phyloP scores from a whole-genome alignment of 1,284 basidiomycete genomes.

The Prillingera fragicola region DNA sequence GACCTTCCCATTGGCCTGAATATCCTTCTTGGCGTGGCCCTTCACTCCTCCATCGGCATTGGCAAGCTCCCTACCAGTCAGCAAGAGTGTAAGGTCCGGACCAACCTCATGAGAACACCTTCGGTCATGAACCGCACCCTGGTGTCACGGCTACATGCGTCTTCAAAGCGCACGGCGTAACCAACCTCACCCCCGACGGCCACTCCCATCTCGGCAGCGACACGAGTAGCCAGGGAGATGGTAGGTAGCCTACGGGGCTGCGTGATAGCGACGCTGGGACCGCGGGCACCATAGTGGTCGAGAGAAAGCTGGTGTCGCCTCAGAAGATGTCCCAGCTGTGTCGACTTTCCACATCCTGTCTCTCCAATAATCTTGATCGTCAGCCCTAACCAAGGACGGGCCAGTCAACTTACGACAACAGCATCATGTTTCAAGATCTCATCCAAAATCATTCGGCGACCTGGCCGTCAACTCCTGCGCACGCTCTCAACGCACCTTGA shows the following conservation, averaged over 20 bases:
- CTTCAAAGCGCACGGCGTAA: slow-evolving; percentile 94
- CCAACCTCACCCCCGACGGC: slow-evolving; percentile 71
- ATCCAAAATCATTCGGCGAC: slow-evolving; percentile 66
- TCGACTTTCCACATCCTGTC: slow-evolving; percentile 97
- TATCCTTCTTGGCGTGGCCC: background rate
- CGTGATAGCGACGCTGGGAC: slow-evolving; percentile 74
- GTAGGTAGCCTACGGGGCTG: slow-evolving; percentile 93
- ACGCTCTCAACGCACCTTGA: slow-evolving; percentile 53
- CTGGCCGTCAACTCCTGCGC: slow-evolving; percentile 1
- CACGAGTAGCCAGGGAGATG: slow-evolving; percentile 82
- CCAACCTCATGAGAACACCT: slow-evolving; percentile 89
- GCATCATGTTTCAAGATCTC: slow-evolving; percentile 76
- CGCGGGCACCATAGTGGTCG: slow-evolving; percentile 40
- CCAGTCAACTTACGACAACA: slow-evolving; percentile 55
- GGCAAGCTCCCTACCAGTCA: slow-evolving; percentile 20
- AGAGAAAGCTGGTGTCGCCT: slow-evolving; percentile 50
- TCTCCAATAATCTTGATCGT: slow-evolving; percentile 68
- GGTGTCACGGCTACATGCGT: slow-evolving; percentile 60
- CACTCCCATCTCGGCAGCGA: slow-evolving; percentile 74
- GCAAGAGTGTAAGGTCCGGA: slow-evolving; percentile 52
- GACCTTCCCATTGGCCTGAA: background rate
- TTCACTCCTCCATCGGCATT: slow-evolving; percentile 14
- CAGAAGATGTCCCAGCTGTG: slow-evolving; percentile 87
- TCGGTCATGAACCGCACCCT: slow-evolving; percentile 94
- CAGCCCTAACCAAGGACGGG: background rate